Conservation (phyloP, 805 yeast species). For the Deakozyma indianensis region DNA sequence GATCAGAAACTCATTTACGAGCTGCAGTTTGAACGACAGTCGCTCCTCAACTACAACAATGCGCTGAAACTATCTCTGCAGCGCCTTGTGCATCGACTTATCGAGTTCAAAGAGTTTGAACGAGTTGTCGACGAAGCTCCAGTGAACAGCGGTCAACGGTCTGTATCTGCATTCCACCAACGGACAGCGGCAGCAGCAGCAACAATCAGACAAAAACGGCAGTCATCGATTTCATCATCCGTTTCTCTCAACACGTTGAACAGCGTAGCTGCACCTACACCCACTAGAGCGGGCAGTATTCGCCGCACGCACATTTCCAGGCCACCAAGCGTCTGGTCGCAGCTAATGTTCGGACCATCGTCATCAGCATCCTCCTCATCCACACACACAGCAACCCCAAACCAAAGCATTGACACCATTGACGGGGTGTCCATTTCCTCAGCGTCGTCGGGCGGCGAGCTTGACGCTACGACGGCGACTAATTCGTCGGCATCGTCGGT, state of each 20-base stretch:
- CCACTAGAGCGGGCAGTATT: neutral
- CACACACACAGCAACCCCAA: too few species aligned
- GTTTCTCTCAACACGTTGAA: neutral
- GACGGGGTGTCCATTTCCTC: neutral
- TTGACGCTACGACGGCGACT: neutral
- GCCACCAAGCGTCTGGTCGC: neutral
- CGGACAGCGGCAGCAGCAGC: neutral
- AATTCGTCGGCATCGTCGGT: neutral
- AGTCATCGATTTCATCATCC: neutral
- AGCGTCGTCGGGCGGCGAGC: neutral
- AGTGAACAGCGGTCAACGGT: neutral
- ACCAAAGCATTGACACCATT: neutral
- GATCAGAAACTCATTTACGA: slow-evolving; percentile 6
- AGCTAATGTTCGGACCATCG: neutral
- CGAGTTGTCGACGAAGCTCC: slow-evolving; percentile 12
- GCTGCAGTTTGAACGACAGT: slow-evolving; percentile 16
- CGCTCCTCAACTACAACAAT: slow-evolving; percentile 18
- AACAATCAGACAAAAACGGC: neutral
- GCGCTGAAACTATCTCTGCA: slow-evolving; percentile 21
- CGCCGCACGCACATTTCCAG: neutral
- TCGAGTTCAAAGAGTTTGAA: slow-evolving; percentile 18
- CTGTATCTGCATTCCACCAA: neutral
- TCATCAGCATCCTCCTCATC: neutral
- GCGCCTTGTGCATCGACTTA: slow-evolving; percentile 20
- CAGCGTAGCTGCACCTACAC: neutral